Base-by-base conservation (phyloP, 2,329 filamentous ascomycete genomes). In the Epichloe brachyelytri region DNA sequence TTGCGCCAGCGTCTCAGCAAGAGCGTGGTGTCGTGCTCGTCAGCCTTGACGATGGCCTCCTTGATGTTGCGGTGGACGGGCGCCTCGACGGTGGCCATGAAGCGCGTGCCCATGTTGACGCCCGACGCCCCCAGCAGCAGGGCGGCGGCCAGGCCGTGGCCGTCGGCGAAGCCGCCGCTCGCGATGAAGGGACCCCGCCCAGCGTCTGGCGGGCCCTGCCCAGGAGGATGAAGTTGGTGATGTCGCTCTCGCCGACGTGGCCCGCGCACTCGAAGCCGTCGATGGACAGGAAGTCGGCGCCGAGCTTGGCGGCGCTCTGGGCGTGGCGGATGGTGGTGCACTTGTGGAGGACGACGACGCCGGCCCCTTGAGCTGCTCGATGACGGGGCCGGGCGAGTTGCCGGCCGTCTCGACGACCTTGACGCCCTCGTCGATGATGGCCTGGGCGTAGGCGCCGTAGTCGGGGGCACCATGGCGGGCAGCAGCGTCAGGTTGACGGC, bases 51-150 rank as follows among this genome's bases (percentile, higher is more conserved):
- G 62, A 98, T 98, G 58, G 86, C 77, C 67, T 94, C 77, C 77
- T 98, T 98, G 73, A 98, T 88, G 59, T 95, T 95, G 46, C 80
- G 66, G 71, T 98, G 93, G 56, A 98, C 86, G 1, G 93, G 93
- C 15, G 90, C 83, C 70, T 97, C 93, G 43, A 91, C 76, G 0
- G 93, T 97, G 72, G 86, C 91, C 87, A 98, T 94, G 74, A 97
- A 98, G 41, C 93, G 77, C 10, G 93, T 98, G 52, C 93, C 93
- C 93, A 98, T 98, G 71, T 98, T 98, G 71, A 97, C 83, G 56
- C 93, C 93, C 66, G 88, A 87, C 0, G 93, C 93, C 37, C 93
- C 93, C 12, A 98, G 78, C 40, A 85, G 84, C 59, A 98, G 74
- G 7, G 93, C 93, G 2, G 91, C 93, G 1, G 93, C 93, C 19